phyloP scores from a whole-genome alignment of 2,329 filamentous ascomycete species.

The Truncatella angustata region DNA sequence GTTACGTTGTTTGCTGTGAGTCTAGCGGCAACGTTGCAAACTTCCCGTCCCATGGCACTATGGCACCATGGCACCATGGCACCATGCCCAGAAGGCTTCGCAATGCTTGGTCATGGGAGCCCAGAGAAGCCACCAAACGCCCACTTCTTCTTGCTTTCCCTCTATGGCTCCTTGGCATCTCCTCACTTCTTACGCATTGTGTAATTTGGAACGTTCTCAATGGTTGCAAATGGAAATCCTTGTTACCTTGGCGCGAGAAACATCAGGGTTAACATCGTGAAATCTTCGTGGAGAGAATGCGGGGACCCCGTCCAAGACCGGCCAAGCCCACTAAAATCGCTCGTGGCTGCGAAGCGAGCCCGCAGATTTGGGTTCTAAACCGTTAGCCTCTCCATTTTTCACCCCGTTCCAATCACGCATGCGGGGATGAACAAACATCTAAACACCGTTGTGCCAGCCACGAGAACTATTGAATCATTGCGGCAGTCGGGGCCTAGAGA shows the following conservation, averaged over 20 bases:
- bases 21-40: too few relatives aligned
- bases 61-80: too few relatives aligned
- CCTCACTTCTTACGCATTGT: not conserved
- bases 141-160: not conserved
- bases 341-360: constrained; percentile 2
- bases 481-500: too few relatives aligned
- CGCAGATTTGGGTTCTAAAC: not conserved
- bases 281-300: not conserved
- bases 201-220: not conserved
- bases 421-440: not conserved
- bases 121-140: not conserved
- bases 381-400: not conserved
- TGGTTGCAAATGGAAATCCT: not conserved
- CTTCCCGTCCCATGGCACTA: too few relatives aligned
- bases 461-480: too few relatives aligned
- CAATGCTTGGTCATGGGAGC: not conserved
- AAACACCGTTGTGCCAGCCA: not conserved
- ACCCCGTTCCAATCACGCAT: too few relatives aligned
- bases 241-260: not conserved
- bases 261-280: not conserved
- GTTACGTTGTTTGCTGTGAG: too few relatives aligned
- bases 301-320: too few relatives aligned
- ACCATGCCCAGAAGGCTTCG: too few relatives aligned
- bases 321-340: not conserved
- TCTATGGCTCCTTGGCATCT: constrained; percentile 1